phyloP scores from a whole-genome alignment of 768 basidiomycete species.

The Filobasidium wieringae region DNA sequence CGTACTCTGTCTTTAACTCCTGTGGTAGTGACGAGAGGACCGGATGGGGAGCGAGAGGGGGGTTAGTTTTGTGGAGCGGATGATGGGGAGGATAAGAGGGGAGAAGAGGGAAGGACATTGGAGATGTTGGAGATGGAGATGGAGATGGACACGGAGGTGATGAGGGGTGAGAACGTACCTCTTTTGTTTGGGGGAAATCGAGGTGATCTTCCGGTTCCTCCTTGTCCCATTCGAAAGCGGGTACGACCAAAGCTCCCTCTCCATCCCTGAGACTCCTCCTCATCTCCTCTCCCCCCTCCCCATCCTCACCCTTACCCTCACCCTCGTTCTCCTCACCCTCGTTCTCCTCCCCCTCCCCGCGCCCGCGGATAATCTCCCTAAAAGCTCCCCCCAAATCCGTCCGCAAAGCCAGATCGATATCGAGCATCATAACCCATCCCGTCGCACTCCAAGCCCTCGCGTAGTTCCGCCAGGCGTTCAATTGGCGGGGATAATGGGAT shows the following conservation, averaged over 20 bases:
- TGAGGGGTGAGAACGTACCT: background rate
- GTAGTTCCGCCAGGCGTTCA: slow-evolving; percentile 82
- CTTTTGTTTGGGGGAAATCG: slow-evolving; percentile 50
- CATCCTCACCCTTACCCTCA: slow-evolving; percentile 51
- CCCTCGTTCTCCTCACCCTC: slow-evolving; percentile 49
- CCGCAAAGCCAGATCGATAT: slow-evolving; percentile 75
- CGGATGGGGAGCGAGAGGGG: no score
- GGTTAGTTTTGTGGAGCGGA: no score
- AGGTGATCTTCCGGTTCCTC: slow-evolving; percentile 51
- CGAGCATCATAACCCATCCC: slow-evolving; percentile 77
- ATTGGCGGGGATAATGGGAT: slow-evolving; percentile 61
- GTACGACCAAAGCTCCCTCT: slow-evolving; percentile 60
- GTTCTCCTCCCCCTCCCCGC: slow-evolving; percentile 40
- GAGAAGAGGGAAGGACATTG: background rate
- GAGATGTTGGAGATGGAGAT: no score
- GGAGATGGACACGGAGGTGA: no score
- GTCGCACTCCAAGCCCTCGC: slow-evolving; percentile 75
- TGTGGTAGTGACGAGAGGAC: no score
- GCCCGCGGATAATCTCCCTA: background rate
- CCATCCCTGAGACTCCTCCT: slow-evolving; percentile 50
- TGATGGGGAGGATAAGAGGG: background rate
- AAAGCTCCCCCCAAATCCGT: slow-evolving; percentile 52
- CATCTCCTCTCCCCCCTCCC: slow-evolving; percentile 37
- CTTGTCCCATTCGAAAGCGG: slow-evolving; percentile 66
- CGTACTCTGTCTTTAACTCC: slow-evolving; percentile 40